phyloP scores from a whole-genome alignment of 140 eudicot species.

The Oenanthe javanica region DNA sequence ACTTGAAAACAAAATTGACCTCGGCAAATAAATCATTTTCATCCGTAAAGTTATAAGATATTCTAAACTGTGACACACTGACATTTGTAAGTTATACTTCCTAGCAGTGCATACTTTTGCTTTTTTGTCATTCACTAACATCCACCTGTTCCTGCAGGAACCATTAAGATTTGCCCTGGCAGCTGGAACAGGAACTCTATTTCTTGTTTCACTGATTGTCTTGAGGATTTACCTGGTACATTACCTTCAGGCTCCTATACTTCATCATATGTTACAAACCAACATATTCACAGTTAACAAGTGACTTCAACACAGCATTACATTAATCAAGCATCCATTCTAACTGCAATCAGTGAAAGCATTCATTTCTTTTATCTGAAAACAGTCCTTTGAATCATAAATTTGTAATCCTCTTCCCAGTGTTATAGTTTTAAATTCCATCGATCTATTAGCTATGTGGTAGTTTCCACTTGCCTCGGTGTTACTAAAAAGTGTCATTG shows the following conservation, averaged over 20 bases:
- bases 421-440: background rate
- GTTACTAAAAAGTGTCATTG: background rate
- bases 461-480: background rate
- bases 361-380: background rate
- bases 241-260: background rate
- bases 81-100: background rate
- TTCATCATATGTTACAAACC: background rate
- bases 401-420: background rate
- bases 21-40: background rate
- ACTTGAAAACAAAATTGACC: background rate
- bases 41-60: background rate
- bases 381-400: background rate
- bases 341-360: background rate
- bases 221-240: slow-evolving; percentile 87
- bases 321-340: background rate
- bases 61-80: background rate
- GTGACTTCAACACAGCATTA: background rate
- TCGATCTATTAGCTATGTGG: background rate
- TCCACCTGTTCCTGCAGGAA: slow-evolving; percentile 51
- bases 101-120: background rate
- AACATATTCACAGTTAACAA: background rate
- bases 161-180: slow-evolving; percentile 78
- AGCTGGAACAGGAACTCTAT: slow-evolving; percentile 88
- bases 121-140: background rate
- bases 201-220: slow-evolving; percentile 76